Evolutionary conservation across 1,284 basidiomycete genomes (phyloP), one percentile per base, ranked within the genome.

Genomic region (Naganishia sp.): DNA sequence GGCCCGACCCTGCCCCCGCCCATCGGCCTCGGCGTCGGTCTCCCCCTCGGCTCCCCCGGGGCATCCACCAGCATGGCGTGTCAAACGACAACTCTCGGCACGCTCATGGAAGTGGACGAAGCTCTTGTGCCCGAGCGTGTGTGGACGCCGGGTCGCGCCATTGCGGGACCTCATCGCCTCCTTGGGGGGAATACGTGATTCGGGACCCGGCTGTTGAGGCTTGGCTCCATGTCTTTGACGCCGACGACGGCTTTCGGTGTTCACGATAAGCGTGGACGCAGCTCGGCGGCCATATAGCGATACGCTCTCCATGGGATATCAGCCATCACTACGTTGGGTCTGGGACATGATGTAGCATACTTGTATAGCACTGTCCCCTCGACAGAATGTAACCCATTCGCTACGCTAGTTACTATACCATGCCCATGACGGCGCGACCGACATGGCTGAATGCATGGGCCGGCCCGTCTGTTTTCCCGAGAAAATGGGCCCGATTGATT

Each of bases 41-140:
- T 60, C 32, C 45, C 45, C 10, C 49, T 61, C 35, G 58, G 46
- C 7, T n/a, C n/a, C n/a, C n/a, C n/a, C n/a, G n/a, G n/a, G n/a
- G 58, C 58, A 35, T 61, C 58, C 18, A 61, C 58, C 15, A 50
- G 58, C 50, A 61, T 61, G 58, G 58, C 58, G 9, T 50, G 47
- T 23, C 58, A 61, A 25, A 46, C 58, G 47, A 61, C 58, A 35
- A 61, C 50, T 51, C 23, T 61, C 13, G 58, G 58, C 17, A 61
- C 58, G 21, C 39, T 61, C 32, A 13, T 61, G 7, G 58, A 61
- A 32, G 58, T 50, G 47, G 58, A 61, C 50, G 58, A 61, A 28
- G 58, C 50, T n/a, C 47, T 51, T 15, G 47, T 18, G 1, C 35
- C 58, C 18, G 28, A 32, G 17, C 47, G 39, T 4, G 31, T 53